Evolutionary conservation across 495 filamentous ascomycete species (phyloP).

Genomic region (Tuber magnatum): DNA sequence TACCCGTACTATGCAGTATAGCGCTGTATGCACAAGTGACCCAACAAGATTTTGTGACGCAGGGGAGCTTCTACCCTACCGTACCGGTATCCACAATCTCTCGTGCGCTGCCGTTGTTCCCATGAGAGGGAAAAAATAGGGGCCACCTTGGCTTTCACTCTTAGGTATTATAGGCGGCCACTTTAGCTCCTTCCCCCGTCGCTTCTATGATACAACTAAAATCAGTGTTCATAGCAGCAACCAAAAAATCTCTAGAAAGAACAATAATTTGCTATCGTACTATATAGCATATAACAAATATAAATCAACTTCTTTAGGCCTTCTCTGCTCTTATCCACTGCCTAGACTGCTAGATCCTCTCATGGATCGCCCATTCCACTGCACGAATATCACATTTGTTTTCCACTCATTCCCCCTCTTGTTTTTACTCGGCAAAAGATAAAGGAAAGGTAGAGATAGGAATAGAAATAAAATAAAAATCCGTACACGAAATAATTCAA

Average conservation of each 20-base stretch:
- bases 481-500: slow-evolving; percentile 13
- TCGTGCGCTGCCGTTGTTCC: background rate
- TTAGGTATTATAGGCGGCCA: background rate
- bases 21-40: background rate
- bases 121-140: background rate
- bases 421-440: background rate
- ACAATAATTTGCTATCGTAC: background rate
- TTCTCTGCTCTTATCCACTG: background rate
- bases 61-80: background rate
- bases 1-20: background rate
- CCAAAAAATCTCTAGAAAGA: background rate
- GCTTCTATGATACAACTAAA: background rate
- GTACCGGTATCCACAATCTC: background rate
- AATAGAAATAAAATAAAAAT: slow-evolving; percentile 24
- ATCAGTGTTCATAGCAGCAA: background rate
- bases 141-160: background rate
- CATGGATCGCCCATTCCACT: background rate
- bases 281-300: background rate
- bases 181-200: background rate
- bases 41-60: background rate
- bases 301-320: background rate
- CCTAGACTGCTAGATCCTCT: background rate
- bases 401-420: background rate
- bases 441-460: background rate
- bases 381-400: background rate